Conservation (phyloP, 768 basidiomycete species). For the Postia placenta region DNA sequence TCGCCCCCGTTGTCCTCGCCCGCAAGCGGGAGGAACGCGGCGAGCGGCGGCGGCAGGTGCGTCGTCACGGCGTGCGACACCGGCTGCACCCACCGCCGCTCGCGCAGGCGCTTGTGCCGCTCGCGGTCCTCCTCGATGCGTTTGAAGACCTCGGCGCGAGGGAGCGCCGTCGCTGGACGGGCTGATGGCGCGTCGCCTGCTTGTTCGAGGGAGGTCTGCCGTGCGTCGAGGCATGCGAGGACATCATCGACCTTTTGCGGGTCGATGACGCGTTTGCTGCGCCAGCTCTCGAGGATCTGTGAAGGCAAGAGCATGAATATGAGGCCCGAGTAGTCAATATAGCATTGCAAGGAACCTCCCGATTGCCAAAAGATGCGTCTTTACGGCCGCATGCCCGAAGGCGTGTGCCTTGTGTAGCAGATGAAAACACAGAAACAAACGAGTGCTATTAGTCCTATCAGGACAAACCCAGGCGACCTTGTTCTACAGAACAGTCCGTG, state of each 20-base stretch:
- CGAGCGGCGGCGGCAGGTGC: slow-evolving; percentile 37
- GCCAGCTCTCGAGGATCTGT: slow-evolving; percentile 90
- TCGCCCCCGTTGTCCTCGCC: slow-evolving; percentile 44
- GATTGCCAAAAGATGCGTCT: too few relatives aligned
- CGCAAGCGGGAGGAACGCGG: slow-evolving; percentile 55
- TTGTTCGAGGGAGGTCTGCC: slow-evolving; percentile 23
- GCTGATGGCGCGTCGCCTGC: slow-evolving; percentile 18
- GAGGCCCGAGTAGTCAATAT: not conserved
- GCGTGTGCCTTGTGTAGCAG: too few relatives aligned
- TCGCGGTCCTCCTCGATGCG: slow-evolving; percentile 92
- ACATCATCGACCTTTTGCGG: slow-evolving; percentile 72
- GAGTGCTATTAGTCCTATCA: too few relatives aligned
- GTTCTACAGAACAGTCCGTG: too few relatives aligned
- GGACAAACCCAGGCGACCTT: too few relatives aligned
- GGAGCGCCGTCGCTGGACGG: slow-evolving; percentile 16
- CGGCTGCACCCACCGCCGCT: slow-evolving; percentile 88
- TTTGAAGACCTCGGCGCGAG: slow-evolving; percentile 65
- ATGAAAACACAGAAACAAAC: too few relatives aligned
- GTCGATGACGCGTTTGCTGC: slow-evolving; percentile 78
- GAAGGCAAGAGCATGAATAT: not conserved
- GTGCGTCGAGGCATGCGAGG: slow-evolving; percentile 46
- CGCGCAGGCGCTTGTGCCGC: slow-evolving; percentile 85
- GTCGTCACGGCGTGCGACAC: slow-evolving; percentile 46
- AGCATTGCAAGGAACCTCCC: not conserved
- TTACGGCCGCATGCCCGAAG: too few relatives aligned